These are phyloP conservation scores for Fusarium sp. DNA, from an alignment of 2,329 filamentous ascomycete species.

Conservation along the genomic window DNA sequence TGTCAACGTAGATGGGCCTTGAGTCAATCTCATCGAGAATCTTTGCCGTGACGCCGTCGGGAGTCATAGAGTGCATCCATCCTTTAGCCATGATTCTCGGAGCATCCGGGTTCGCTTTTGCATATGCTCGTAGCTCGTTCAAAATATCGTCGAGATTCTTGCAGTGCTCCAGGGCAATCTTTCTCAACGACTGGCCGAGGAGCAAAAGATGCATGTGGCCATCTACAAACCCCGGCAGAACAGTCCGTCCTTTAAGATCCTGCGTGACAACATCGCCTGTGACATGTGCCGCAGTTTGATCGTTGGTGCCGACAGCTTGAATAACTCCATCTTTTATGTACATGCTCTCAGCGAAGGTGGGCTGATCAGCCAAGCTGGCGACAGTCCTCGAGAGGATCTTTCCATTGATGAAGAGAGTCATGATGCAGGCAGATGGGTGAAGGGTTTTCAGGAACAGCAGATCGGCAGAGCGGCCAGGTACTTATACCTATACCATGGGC, in stretches of 20 bases:
- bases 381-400: conserved; percentile 47
- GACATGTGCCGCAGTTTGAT: conserved; percentile 46
- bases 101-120: conserved; percentile 61
- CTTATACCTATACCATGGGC: conserved; percentile 29
- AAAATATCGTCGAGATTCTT: conserved; percentile 64
- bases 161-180: conserved; percentile 64
- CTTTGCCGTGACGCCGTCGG: conserved; percentile 59
- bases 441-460: background rate
- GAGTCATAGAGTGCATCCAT: conserved; percentile 68
- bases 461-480: conserved; percentile 4
- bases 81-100: conserved; percentile 66
- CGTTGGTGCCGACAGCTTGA: conserved; percentile 51
- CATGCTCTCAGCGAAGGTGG: conserved; percentile 52
- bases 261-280: conserved; percentile 24
- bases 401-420: conserved; percentile 50
- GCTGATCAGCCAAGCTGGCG: conserved; percentile 43
- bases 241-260: conserved; percentile 53
- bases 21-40: conserved; percentile 65
- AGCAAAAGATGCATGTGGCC: conserved; percentile 69
- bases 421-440: conserved; percentile 1
- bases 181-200: conserved; percentile 66
- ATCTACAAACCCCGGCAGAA: conserved; percentile 70
- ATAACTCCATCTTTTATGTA: conserved; percentile 54
- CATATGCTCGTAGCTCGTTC: conserved; percentile 59
- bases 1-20: conserved; percentile 68